phyloP scores from a whole-genome alignment of 2,329 filamentous ascomycete species.

The Talaromyces sp. region DNA sequence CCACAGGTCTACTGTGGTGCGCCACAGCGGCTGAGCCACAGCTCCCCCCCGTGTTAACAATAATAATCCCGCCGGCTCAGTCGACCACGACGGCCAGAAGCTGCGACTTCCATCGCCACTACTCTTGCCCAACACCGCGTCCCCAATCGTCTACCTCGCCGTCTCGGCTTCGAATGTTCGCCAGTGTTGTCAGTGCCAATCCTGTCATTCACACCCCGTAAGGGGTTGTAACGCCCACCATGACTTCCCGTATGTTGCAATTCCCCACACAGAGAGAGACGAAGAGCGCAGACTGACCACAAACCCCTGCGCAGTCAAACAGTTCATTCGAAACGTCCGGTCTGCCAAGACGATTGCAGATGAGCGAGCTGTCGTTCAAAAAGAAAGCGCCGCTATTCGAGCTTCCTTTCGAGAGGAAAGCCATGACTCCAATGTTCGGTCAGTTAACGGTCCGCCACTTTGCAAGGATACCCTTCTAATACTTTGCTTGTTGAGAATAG shows the following conservation, averaged over 20 bases:
- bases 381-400: conserved; percentile 95
- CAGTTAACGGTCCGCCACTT: conserved; percentile 26
- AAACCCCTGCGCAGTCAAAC: conserved; percentile 65
- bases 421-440: conserved; percentile 86
- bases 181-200: neutral
- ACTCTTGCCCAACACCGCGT: neutral
- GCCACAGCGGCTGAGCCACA: neutral
- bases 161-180: neutral
- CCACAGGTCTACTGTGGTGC: neutral
- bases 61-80: neutral
- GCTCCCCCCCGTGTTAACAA: neutral
- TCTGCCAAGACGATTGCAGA: conserved; percentile 98
- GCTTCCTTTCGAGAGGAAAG: conserved; percentile 98
- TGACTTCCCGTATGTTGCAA: conserved; percentile 50
- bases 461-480: conserved; percentile 15
- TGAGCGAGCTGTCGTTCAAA: conserved; percentile 95
- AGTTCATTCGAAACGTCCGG: conserved; percentile 98
- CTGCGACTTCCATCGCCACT: neutral
- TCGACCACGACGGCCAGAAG: neutral
- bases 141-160: neutral
- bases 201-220: conserved; percentile 11
- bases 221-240: conserved; percentile 48
- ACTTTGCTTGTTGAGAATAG: conserved; percentile 42
- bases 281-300: conserved; percentile 8
- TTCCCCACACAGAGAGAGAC: conserved; percentile 12